Evolutionary conservation across 106 monocot genomes (phyloP).

Genomic region (Apostasia shenzhenica): DNA sequence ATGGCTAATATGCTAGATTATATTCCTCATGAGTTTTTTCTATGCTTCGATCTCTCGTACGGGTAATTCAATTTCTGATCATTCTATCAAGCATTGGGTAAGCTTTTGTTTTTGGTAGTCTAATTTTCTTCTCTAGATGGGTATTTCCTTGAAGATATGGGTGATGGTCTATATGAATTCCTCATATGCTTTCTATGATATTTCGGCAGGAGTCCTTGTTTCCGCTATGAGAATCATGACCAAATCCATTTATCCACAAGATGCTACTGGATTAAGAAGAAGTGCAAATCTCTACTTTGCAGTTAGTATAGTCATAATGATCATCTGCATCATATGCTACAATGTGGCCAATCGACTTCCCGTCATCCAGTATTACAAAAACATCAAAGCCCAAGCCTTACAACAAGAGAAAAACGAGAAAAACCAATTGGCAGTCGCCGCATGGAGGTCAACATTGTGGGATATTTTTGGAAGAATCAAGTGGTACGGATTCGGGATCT

Average conservation of each 20-base stretch:
- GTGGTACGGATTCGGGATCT: slow-evolving; percentile 38
- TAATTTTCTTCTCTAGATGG: too few relatives aligned
- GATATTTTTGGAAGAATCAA: slow-evolving; percentile 31
- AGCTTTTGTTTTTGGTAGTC: too few relatives aligned
- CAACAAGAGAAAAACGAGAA: slow-evolving; percentile 23
- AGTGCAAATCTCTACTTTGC: slow-evolving; percentile 51
- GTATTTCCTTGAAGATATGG: too few relatives aligned
- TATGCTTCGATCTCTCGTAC: too few relatives aligned
- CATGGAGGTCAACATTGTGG: slow-evolving; percentile 38
- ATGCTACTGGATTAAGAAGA: slow-evolving; percentile 32
- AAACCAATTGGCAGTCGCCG: slow-evolving; percentile 11
- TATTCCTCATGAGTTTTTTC: too few relatives aligned
- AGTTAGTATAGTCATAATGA: slow-evolving; percentile 37
- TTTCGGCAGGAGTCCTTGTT: slow-evolving; percentile 39
- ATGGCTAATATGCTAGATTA: too few relatives aligned
- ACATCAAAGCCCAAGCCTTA: slow-evolving; percentile 27
- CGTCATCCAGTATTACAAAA: slow-evolving; percentile 33
- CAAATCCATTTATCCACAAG: slow-evolving; percentile 41
- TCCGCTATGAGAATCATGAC: slow-evolving; percentile 37
- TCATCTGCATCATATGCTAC: slow-evolving; percentile 42
- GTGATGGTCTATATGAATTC: too few relatives aligned
- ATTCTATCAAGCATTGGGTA: too few relatives aligned
- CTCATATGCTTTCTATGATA: too few relatives aligned
- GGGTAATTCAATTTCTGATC: too few relatives aligned
- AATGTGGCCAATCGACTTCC: slow-evolving; percentile 39